phyloP scores from a whole-genome alignment of 1,284 basidiomycete species.

The Heterobasidion irregulare region DNA sequence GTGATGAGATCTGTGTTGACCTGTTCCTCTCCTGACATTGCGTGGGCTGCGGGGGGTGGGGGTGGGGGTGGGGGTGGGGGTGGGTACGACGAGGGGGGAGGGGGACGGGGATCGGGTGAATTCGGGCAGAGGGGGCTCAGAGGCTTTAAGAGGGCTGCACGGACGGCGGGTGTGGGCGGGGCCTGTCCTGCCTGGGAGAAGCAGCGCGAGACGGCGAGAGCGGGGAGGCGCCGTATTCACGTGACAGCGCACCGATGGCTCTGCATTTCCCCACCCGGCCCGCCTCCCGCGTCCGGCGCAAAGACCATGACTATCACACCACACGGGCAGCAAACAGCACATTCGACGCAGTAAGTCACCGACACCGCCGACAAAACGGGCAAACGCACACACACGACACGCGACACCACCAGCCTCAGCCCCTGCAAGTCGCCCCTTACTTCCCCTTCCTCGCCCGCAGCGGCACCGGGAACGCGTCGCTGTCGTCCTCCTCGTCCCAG shows the following conservation, averaged over 20 bases:
- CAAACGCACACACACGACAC: not conserved
- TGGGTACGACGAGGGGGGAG: conserved; percentile 4
- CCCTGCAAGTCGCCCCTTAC: conserved; percentile 1
- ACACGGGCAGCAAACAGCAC: no score
- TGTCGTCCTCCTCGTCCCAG: conserved; percentile 20
- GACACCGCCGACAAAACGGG: no score
- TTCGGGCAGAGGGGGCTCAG: not conserved
- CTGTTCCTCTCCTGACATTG: conserved; percentile 53
- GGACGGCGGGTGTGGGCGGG: no score
- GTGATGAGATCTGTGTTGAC: conserved; percentile 87
- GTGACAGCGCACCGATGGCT: no score
- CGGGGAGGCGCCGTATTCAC: no score
- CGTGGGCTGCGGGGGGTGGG: conserved; percentile 5
- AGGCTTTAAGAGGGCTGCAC: not conserved
- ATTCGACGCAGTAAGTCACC: no score
- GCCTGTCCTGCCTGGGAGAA: not conserved
- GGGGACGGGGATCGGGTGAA: conserved; percentile 2
- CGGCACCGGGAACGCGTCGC: conserved; percentile 15
- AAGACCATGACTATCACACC: no score
- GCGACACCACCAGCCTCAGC: not conserved
- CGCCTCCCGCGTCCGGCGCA: no score
- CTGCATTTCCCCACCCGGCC: no score
- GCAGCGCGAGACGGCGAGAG: not conserved
- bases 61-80: not conserved
- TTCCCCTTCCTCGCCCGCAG: conserved; percentile 10